phyloP scores from a whole-genome alignment of 495 filamentous ascomycete species.

The Penicillium tannophilum region DNA sequence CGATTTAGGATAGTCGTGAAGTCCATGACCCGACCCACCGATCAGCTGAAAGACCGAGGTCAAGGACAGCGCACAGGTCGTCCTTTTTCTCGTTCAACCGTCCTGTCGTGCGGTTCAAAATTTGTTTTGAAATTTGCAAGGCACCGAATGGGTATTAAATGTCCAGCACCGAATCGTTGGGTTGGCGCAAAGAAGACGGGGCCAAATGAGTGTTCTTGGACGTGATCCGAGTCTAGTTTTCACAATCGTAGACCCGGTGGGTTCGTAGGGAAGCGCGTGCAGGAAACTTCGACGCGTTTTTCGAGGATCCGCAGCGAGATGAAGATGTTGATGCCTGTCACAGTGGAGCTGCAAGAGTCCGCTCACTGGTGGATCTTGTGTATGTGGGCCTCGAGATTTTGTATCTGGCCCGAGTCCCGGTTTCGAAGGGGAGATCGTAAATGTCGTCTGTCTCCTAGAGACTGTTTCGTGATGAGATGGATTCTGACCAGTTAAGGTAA shows the following conservation, averaged over 20 bases:
- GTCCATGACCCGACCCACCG: slow-evolving; percentile 61
- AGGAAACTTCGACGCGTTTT: neutral
- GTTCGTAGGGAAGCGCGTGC: neutral
- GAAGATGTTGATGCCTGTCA: neutral
- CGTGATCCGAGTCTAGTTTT: neutral
- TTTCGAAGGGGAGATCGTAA: neutral
- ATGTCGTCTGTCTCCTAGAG: neutral
- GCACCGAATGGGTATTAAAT: slow-evolving; percentile 8
- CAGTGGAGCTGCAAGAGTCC: neutral
- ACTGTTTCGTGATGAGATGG: neutral
- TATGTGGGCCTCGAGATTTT: slow-evolving; percentile 4
- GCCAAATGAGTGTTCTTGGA: neutral
- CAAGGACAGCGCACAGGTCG: slow-evolving; percentile 36
- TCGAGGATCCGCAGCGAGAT: neutral
- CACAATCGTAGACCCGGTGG: slow-evolving; percentile 10
- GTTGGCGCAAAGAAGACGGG: neutral
- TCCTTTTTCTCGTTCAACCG: slow-evolving; percentile 16
- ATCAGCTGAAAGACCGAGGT: slow-evolving; percentile 34
- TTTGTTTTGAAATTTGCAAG: slow-evolving; percentile 10
- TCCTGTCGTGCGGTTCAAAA: slow-evolving; percentile 5
- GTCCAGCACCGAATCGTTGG: slow-evolving; percentile 22
- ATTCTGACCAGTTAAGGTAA: slow-evolving; percentile 4
- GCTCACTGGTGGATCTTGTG: neutral
- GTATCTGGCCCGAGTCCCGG: neutral
- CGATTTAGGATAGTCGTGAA: slow-evolving; percentile 70